phyloP scores from a whole-genome alignment of 139 green algal genomes.

The Pedinophyceae sp. region DNA sequence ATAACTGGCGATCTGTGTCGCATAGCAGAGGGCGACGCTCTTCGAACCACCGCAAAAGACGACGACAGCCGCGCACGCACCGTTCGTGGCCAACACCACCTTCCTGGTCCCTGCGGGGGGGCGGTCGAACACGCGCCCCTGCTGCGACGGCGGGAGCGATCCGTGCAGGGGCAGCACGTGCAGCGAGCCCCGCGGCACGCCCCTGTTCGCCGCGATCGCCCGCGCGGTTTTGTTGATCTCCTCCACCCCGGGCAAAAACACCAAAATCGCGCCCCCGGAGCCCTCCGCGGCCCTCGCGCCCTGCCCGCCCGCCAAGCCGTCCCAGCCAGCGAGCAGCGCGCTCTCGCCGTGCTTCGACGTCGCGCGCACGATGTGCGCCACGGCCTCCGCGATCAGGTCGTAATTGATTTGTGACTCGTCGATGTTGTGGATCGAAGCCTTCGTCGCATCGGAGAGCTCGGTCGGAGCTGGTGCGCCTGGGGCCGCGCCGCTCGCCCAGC shows the following conservation, averaged over 20 bases:
- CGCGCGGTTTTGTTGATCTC: constrained; percentile 48
- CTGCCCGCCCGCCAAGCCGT: neutral
- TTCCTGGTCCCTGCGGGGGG: constrained; percentile 13
- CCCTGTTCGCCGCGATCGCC: constrained; percentile 17
- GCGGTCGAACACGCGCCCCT: constrained; percentile 15
- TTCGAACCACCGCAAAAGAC: too few relatives aligned
- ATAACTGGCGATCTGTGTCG: too few relatives aligned
- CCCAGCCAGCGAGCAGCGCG: neutral
- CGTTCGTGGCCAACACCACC: constrained; percentile 90
- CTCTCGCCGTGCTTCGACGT: neutral
- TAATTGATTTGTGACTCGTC: constrained; percentile 71
- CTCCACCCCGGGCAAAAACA: constrained; percentile 67
- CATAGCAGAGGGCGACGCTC: too few relatives aligned
- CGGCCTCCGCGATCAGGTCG: constrained; percentile 63
- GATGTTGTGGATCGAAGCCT: constrained; percentile 32
- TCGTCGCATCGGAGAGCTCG: constrained; percentile 27
- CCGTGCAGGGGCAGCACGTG: constrained; percentile 79
- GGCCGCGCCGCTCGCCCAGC: neutral
- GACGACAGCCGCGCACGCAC: too few relatives aligned
- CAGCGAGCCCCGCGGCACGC: constrained; percentile 13
- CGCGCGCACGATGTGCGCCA: constrained; percentile 34
- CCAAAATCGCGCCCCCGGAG: constrained; percentile 42
- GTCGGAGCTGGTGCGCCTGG: neutral
- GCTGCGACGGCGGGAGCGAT: constrained; percentile 48
- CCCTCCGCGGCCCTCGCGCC: neutral